Evolutionary conservation across 108 stramenopile species (phyloP).

Genomic region (Stephanodiscus minutulus): DNA sequence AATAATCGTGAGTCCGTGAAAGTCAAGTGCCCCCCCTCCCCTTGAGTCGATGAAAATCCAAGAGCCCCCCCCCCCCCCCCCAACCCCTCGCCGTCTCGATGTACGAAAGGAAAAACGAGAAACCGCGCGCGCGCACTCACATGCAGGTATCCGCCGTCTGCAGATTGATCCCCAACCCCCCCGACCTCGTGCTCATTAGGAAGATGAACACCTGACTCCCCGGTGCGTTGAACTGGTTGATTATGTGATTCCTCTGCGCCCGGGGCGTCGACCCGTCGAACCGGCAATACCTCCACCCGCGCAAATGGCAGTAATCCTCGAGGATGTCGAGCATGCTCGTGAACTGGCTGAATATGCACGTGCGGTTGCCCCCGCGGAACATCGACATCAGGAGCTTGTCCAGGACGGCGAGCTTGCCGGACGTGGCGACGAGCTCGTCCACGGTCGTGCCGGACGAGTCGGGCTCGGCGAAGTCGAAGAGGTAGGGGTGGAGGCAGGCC

Average conservation of each 20-base stretch:
- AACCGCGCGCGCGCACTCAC: neutral
- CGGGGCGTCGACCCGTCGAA: conserved; percentile 80
- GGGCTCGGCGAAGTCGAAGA: conserved; percentile 71
- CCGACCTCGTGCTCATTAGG: conserved; percentile 92
- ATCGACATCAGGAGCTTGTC: conserved; percentile 74
- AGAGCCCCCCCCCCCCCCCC: too few species aligned
- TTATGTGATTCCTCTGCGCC: conserved; percentile 80
- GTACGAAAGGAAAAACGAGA: too few species aligned
- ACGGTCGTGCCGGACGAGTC: conserved; percentile 54
- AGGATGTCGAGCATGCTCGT: conserved; percentile 87
- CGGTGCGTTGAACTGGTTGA: conserved; percentile 88
- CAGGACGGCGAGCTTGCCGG: conserved; percentile 80
- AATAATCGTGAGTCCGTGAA: too few species aligned
- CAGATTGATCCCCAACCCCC: conserved; percentile 94
- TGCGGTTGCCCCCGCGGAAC: conserved; percentile 74
- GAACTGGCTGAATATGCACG: conserved; percentile 92
- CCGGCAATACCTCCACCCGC: conserved; percentile 82
- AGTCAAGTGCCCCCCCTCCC: neutral
- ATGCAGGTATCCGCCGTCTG: conserved; percentile 94
- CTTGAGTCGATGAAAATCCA: too few species aligned
- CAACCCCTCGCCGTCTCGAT: too few species aligned
- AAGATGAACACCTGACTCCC: conserved; percentile 78
- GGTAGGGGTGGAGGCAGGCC: conserved; percentile 70
- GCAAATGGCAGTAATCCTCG: conserved; percentile 78
- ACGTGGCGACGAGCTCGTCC: conserved; percentile 71